Evolutionary conservation across 2,329 filamentous ascomycete genomes (phyloP).

Genomic region (Emergomyces orientalis): DNA sequence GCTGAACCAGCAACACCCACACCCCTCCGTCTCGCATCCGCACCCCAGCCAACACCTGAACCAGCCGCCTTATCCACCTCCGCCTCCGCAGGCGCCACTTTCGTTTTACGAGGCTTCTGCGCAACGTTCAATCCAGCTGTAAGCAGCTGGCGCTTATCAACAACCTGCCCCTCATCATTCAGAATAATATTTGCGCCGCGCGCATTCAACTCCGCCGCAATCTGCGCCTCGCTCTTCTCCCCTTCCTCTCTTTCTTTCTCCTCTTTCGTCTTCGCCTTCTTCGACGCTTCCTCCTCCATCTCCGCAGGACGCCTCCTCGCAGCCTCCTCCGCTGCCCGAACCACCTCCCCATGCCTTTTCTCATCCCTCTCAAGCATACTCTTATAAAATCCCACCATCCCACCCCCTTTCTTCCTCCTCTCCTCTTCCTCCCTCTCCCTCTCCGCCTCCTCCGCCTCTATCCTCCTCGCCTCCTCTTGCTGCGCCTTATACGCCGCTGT

Average conservation of each 20-base stretch:
- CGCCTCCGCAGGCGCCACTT: conserved; percentile 11
- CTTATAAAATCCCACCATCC: conserved; percentile 54
- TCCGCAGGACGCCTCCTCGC: conserved; percentile 26
- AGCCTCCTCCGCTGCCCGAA: conserved; percentile 45
- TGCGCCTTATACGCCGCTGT: conserved; percentile 56
- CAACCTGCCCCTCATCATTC: conserved; percentile 56
- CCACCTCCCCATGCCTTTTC: conserved; percentile 46
- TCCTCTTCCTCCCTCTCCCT: conserved; percentile 47
- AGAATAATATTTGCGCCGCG: conserved; percentile 45
- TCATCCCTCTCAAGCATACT: conserved; percentile 51
- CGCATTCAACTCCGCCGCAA: conserved; percentile 48
- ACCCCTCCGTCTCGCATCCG: conserved; percentile 8
- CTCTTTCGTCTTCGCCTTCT: conserved; percentile 19
- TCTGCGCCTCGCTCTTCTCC: conserved; percentile 43
- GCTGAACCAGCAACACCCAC: conserved; percentile 28
- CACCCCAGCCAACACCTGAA: conserved; percentile 3
- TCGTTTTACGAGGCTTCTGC: conserved; percentile 39
- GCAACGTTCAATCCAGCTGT: conserved; percentile 53
- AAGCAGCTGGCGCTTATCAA: conserved; percentile 55
- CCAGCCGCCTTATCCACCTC: conserved; percentile 10
- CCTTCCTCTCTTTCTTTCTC: conserved; percentile 24
- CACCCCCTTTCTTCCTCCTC: conserved; percentile 39
- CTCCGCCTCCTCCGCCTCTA: conserved; percentile 51
- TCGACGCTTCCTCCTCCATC: conserved; percentile 23
- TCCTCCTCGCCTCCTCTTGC: conserved; percentile 49